Percentiles rank a stretch among this genome's conserved stretches.
Conservation (phyloP, 305 asterid species). For the Solanum aculeatissimum region DNA sequence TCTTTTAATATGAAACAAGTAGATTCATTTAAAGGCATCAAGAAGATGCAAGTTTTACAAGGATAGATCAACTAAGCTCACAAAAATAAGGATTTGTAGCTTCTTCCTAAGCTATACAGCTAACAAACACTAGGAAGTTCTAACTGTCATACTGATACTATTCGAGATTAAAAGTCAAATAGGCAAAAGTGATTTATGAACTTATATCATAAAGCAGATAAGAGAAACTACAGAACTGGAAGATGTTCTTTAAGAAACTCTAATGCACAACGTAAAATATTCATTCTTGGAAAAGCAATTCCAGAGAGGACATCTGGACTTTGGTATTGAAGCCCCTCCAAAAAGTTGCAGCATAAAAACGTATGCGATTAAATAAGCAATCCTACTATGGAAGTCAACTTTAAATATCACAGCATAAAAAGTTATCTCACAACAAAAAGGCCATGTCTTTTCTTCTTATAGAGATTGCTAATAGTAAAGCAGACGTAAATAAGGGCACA, state of each 20-base stretch:
- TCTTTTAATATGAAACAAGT: too few species aligned
- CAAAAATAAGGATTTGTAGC: too few species aligned
- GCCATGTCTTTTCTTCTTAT: background rate
- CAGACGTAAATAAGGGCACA: background rate
- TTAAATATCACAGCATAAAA: background rate
- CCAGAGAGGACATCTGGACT: background rate
- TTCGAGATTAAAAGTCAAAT: background rate
- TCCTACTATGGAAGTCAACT: background rate
- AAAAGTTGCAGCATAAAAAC: background rate
- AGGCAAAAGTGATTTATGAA: background rate
- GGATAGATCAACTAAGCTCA: too few species aligned
- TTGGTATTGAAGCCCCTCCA: background rate
- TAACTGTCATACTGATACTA: background rate
- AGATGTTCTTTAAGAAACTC: background rate
- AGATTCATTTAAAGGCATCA: too few species aligned
- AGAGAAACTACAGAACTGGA: background rate
- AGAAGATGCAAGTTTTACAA: too few species aligned
- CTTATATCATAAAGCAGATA: background rate
- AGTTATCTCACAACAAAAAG: background rate
- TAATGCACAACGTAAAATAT: background rate
- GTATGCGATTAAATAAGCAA: background rate
- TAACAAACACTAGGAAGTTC: background rate
- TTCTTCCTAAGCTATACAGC: too few species aligned
- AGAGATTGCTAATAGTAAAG: background rate
- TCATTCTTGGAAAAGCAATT: background rate